Percentiles rank a stretch among this genome's conserved stretches.
phyloP scores from a whole-genome alignment of 2,329 filamentous ascomycete genomes.

The Penicillium corylophilum region DNA sequence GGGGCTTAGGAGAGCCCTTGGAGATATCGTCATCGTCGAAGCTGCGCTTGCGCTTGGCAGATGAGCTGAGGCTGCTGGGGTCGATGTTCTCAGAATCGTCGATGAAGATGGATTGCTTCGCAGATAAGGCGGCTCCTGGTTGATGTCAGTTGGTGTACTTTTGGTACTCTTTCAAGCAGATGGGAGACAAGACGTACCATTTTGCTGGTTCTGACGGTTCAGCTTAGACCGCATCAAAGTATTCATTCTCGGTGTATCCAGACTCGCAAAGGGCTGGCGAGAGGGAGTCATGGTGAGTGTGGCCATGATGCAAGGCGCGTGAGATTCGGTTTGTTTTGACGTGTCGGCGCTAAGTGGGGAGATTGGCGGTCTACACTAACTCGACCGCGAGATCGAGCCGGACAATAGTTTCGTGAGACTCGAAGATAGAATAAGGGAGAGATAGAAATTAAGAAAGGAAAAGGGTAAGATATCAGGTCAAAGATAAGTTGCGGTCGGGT shows the following conservation, averaged over 20 bases:
- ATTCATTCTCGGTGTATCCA: conserved; percentile 34
- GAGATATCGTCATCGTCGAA: conserved; percentile 31
- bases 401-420: not conserved
- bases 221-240: conserved; percentile 31
- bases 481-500: not conserved
- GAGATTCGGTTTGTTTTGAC: conserved; percentile 24
- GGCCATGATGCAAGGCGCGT: conserved; percentile 26
- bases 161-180: not conserved
- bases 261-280: conserved; percentile 37
- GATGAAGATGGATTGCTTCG: conserved; percentile 22
- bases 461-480: not conserved
- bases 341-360: conserved; percentile 28
- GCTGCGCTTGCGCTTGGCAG: conserved; percentile 47
- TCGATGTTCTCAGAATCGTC: conserved; percentile 56
- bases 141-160: conserved; percentile 6
- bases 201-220: conserved; percentile 35
- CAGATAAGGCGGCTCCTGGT: conserved; percentile 13
- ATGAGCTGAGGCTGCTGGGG: conserved; percentile 51
- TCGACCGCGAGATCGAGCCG: conserved; percentile 1
- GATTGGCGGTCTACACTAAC: conserved; percentile 9
- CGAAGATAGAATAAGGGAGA: not conserved
- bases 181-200: conserved; percentile 25
- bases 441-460: not conserved
- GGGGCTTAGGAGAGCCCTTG: conserved; percentile 48
- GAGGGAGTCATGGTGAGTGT: conserved; percentile 37